Conservation (phyloP, 164 flowering plant genomes). For the Warburgia ugandensis region DNA sequence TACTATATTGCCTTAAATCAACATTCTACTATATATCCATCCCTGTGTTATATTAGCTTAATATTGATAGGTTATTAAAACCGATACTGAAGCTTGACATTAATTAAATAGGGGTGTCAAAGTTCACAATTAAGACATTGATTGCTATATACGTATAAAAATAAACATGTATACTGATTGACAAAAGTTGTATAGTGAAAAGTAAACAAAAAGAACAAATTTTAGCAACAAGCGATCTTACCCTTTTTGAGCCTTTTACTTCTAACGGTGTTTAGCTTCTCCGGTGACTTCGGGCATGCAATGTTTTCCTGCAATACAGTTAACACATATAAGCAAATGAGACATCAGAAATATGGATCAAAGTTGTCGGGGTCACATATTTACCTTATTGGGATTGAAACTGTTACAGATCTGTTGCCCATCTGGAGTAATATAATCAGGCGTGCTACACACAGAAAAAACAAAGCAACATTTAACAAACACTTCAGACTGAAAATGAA, state of each 20-base stretch:
- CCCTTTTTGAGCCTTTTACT: slow-evolving; percentile 52
- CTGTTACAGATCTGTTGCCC: slow-evolving; percentile 35
- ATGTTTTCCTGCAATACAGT: slow-evolving; percentile 43
- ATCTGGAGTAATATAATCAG: slow-evolving; percentile 91
- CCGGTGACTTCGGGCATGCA: slow-evolving; percentile 79
- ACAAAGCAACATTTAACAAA: background rate
- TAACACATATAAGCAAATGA: too few relatives aligned
- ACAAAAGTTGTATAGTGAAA: too few relatives aligned
- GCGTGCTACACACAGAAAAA: slow-evolving; percentile 52
- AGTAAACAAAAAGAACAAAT: background rate
- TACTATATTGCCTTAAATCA: too few relatives aligned
- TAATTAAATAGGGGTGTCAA: too few relatives aligned
- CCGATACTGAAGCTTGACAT: too few relatives aligned
- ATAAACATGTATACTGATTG: too few relatives aligned
- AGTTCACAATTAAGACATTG: too few relatives aligned
- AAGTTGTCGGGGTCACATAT: background rate
- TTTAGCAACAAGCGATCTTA: slow-evolving; percentile 12
- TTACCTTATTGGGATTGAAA: slow-evolving; percentile 58
- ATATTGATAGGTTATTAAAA: too few relatives aligned
- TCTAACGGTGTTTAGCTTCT: slow-evolving; percentile 45
- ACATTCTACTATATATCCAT: too few relatives aligned
- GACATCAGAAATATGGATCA: background rate
- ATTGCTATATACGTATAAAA: too few relatives aligned
- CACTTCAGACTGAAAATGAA: too few relatives aligned
- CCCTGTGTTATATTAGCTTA: too few relatives aligned